These are phyloP conservation scores for Bocquillonia castaneifolia DNA, from an alignment of 441 rosid species.

Conservation along the genomic window DNA sequence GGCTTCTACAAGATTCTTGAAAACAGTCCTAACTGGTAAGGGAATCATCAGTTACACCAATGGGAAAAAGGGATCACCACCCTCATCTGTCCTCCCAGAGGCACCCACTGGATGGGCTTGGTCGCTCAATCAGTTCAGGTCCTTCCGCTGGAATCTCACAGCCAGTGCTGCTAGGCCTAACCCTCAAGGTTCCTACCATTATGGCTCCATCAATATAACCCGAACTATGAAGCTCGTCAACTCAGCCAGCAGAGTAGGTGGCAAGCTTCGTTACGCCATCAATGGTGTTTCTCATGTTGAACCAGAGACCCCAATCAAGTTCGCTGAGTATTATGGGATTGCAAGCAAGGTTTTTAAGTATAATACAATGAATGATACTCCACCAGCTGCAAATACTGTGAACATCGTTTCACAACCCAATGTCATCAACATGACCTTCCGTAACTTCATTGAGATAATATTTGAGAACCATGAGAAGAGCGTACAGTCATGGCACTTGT, in stretches of 20 bases:
- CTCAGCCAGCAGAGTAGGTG: constrained; percentile 29
- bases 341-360: constrained; percentile 62
- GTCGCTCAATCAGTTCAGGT: constrained; percentile 74
- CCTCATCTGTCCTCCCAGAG: constrained; percentile 38
- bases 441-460: constrained; percentile 53
- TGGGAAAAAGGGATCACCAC: constrained; percentile 39
- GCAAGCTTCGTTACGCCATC: constrained; percentile 57
- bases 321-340: constrained; percentile 55
- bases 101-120: constrained; percentile 70
- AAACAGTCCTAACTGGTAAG: constrained; percentile 31
- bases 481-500: constrained; percentile 55
- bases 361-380: constrained; percentile 40
- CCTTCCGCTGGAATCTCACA: constrained; percentile 74
- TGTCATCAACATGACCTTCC: constrained; percentile 50
- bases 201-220: constrained; percentile 58
- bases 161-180: constrained; percentile 81
- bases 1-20: constrained; percentile 62
- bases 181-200: constrained; percentile 79
- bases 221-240: constrained; percentile 57
- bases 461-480: constrained; percentile 62
- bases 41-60: constrained; percentile 52
- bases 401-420: constrained; percentile 32
- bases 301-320: constrained; percentile 55
- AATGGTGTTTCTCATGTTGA: constrained; percentile 62
- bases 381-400: constrained; percentile 27